Conservation (phyloP, 2,329 filamentous ascomycete genomes). For the Tolypocladium endophyticum region DNA sequence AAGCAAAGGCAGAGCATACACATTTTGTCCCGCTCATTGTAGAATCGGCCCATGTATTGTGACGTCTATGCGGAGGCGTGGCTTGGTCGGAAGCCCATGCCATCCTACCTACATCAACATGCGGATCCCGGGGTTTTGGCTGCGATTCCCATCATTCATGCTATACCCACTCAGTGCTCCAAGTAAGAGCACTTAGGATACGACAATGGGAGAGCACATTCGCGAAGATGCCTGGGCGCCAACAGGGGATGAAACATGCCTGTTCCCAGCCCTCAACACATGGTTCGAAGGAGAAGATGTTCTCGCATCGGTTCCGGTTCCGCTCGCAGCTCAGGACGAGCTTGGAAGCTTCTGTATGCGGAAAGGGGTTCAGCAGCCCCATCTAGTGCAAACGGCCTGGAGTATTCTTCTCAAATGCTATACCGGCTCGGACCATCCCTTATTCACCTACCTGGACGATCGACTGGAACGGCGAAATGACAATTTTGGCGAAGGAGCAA, state of each 20-base stretch:
- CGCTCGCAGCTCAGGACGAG: neutral
- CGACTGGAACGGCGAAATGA: neutral
- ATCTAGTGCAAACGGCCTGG: conserved; percentile 1
- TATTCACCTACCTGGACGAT: neutral
- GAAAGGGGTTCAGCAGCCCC: neutral
- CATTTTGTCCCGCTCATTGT: neutral
- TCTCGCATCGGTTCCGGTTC: neutral
- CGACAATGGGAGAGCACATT: neutral
- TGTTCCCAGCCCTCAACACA: conserved; percentile 1
- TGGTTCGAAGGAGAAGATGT: neutral
- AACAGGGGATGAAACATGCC: neutral
- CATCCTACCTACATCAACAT: neutral
- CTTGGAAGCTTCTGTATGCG: neutral
- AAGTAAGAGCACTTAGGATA: neutral
- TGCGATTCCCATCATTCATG: neutral
- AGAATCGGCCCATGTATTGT: neutral
- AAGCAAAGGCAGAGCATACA: neutral
- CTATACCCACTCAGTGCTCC: neutral
- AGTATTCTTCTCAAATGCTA: neutral
- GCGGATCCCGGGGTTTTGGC: neutral
- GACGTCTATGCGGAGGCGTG: neutral
- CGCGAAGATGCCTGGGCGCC: neutral
- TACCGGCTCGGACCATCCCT: neutral
- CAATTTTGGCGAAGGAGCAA: neutral
- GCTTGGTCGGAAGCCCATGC: neutral